phyloP scores from a whole-genome alignment of 768 basidiomycete genomes.

The Epithele typhae region DNA sequence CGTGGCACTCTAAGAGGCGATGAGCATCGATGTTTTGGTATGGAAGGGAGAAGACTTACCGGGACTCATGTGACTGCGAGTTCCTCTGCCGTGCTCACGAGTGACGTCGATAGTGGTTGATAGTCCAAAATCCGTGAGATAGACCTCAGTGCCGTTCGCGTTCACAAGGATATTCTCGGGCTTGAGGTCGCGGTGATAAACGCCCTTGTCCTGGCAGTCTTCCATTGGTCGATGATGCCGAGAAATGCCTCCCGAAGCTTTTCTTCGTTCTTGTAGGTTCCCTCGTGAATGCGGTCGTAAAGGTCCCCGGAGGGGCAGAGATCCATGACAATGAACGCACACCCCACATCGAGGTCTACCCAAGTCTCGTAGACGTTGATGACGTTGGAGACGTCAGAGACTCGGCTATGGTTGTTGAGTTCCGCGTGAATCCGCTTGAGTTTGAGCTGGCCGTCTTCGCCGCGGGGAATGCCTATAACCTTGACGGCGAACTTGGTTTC shows the following conservation, averaged over 20 bases:
- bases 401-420: constrained; percentile 50
- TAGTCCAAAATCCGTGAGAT: constrained; percentile 43
- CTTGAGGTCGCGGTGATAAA: constrained; percentile 98
- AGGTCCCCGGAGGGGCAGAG: constrained; percentile 25
- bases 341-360: constrained; percentile 49
- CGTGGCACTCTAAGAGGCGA: constrained; percentile 25
- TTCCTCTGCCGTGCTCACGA: constrained; percentile 20
- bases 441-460: constrained; percentile 1
- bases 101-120: constrained; percentile 17
- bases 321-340: constrained; percentile 66
- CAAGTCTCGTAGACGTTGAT: constrained; percentile 64
- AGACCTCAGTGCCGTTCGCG: constrained; percentile 36
- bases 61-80: constrained; percentile 20
- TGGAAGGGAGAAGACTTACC: constrained; percentile 12
- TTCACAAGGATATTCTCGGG: constrained; percentile 87
- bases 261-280: constrained; percentile 25
- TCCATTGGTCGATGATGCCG: constrained; percentile 50
- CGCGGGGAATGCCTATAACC: constrained; percentile 13
- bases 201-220: constrained; percentile 42
- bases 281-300: no score
- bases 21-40: not conserved
- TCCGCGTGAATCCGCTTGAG: constrained; percentile 51
- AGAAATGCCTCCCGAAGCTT: constrained; percentile 31
- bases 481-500: constrained; percentile 16
- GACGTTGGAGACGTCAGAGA: constrained; percentile 57